Evolutionary conservation across 768 basidiomycete species (phyloP), one percentile per base, ranked within the genome.

Genomic region (Rhodotorula graminis): DNA sequence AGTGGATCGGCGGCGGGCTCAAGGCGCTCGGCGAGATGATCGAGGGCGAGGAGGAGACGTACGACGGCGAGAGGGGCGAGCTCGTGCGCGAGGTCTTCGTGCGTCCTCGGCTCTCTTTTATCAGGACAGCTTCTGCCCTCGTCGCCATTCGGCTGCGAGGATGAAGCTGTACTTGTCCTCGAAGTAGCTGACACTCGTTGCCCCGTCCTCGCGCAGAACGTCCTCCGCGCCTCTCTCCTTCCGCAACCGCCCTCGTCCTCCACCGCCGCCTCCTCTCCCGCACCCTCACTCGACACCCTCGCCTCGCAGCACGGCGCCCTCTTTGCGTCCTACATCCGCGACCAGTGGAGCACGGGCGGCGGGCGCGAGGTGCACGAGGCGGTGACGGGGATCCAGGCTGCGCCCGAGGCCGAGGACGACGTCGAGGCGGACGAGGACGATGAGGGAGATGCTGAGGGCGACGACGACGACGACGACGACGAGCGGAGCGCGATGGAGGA

Each of bases 11-110:
- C 0, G 73, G 77, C 19, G 78, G 76, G 4, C 57, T 82, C 52
- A 74, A 68, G 47, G 73, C 73, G 53, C 70, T 82, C 15, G 81
- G 80, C 53, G 80, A 79, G 69, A 65, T 81, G 46, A 64, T 80
- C 25, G 76, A 72, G 55, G 68, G 69, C 27, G 75, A 81, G 33
- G 56, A 70, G 29, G 70, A 65, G 61, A 73, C 62, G 52, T 67
- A 53, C 23, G 67, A 76, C 9, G 70, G 75, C 8, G 79, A 79
- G 60, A 29, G 67, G 31, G 69, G 64, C 0, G 67, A 65, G 16
- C 69, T 79, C 19, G 72, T 79, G 9, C 37, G 65, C 4, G 74
- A 78, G 64, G 71, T 73, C 0, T 52, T 78, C 19, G 80, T 80
- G 57, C 63, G 80, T 80, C 19, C 27, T 46, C 15, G 15, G 4